phyloP scores from a whole-genome alignment of 176 grass and related monocot species.

The Zizania latifolia region DNA sequence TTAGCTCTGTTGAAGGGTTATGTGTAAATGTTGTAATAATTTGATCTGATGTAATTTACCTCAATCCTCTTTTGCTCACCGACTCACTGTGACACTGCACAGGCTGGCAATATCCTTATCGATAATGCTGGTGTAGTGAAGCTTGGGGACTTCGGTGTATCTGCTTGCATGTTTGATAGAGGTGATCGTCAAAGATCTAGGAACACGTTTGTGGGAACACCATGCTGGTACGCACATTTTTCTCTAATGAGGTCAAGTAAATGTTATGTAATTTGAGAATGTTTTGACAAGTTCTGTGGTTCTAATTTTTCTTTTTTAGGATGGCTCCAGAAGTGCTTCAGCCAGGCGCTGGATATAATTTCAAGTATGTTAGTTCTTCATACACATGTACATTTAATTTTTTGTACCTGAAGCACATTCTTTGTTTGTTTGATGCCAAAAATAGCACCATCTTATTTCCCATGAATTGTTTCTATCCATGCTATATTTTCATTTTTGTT shows the following conservation, averaged over 20 bases:
- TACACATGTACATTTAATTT: slow-evolving; percentile 9
- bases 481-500: background rate
- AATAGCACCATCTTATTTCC: background rate
- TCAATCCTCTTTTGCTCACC: slow-evolving; percentile 14
- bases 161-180: slow-evolving; percentile 97
- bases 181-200: slow-evolving; percentile 94
- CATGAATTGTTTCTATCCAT: background rate
- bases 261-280: background rate
- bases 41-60: background rate
- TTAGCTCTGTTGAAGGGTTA: slow-evolving; percentile 20
- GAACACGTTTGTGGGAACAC: slow-evolving; percentile 99
- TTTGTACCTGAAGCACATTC: background rate
- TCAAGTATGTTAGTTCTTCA: slow-evolving; percentile 71
- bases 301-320: slow-evolving; percentile 51
- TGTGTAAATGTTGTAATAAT: background rate
- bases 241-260: background rate
- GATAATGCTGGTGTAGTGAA: slow-evolving; percentile 77
- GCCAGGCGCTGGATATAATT: slow-evolving; percentile 91
- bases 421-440: slow-evolving; percentile 4
- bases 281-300: slow-evolving; percentile 19
- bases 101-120: slow-evolving; percentile 99
- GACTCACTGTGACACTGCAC: slow-evolving; percentile 17
- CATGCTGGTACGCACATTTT: slow-evolving; percentile 68
- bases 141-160: slow-evolving; percentile 96
- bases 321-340: slow-evolving; percentile 99